A percentile compares a stretch with the other conserved stretches of the same genome.
phyloP scores from a whole-genome alignment of 768 basidiomycete genomes.

The Pseudohyphozyma bogoriensis region DNA sequence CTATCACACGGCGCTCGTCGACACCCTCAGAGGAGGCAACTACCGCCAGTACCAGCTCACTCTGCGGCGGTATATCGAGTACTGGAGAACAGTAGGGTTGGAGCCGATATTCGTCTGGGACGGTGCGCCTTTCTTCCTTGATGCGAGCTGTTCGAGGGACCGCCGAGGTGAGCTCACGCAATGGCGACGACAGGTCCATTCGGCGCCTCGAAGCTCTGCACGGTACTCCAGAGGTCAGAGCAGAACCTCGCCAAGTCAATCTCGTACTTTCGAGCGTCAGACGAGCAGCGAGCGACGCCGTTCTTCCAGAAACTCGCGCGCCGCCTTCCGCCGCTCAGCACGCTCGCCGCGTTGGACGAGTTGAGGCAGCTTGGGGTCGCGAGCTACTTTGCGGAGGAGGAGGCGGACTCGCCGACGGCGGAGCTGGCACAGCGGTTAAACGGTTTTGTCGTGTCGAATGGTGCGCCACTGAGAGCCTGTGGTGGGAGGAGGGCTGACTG shows the following conservation, averaged over 20 bases:
- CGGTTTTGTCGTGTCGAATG: conserved; percentile 22
- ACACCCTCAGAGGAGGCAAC: conserved; percentile 14
- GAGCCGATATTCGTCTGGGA: conserved; percentile 26
- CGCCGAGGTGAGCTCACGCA: not conserved
- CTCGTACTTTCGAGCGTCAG: conserved; percentile 16
- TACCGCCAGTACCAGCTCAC: not conserved
- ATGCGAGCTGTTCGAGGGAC: not conserved
- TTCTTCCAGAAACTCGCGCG: not conserved
- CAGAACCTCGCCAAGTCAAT: conserved; percentile 18
- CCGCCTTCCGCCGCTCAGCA: conserved; percentile 12
- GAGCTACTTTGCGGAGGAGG: conserved; percentile 11
- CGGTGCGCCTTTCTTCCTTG: not conserved
- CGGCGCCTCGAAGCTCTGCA: conserved; percentile 13
- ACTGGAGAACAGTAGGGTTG: conserved; percentile 13
- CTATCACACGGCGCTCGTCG: conserved; percentile 14
- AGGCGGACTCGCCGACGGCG: conserved; percentile 24
- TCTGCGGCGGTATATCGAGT: conserved; percentile 5
- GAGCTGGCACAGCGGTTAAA: conserved; percentile 18
- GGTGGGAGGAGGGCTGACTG: not conserved
- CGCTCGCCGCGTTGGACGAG: conserved; percentile 10
- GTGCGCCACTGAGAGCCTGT: not conserved
- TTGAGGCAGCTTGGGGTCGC: conserved; percentile 6
- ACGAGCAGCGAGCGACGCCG: not conserved
- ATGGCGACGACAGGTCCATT: conserved; percentile 11
- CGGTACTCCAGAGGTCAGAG: conserved; percentile 10